Conservation (phyloP, 352 stramenopile genomes). For the Thalassiosira ordinaria region DNA sequence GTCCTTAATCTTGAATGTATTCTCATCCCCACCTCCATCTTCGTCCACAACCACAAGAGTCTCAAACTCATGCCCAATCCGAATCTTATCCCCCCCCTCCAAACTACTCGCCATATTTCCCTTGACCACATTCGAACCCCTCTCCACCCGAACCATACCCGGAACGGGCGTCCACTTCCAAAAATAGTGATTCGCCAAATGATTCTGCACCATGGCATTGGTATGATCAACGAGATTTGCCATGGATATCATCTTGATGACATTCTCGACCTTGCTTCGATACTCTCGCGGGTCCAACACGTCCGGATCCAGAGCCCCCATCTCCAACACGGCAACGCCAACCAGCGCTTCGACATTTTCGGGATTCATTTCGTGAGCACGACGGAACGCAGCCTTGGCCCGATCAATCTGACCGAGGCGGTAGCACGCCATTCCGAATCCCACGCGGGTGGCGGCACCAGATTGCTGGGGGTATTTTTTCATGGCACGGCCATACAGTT, state of each 20-base stretch:
- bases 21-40: conserved; percentile 38
- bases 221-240: conserved; percentile 84
- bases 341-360: conserved; percentile 95
- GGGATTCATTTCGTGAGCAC: conserved; percentile 76
- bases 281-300: conserved; percentile 92
- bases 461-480: conserved; percentile 90
- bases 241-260: conserved; percentile 86
- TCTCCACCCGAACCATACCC: conserved; percentile 86
- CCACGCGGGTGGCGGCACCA: conserved; percentile 92
- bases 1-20: conserved; percentile 72
- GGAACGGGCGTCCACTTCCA: conserved; percentile 94
- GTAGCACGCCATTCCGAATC: conserved; percentile 96
- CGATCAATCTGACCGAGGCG: conserved; percentile 89
- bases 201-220: conserved; percentile 93
- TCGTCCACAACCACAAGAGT: conserved; percentile 61
- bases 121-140: conserved; percentile 88
- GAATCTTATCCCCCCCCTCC: conserved; percentile 91
- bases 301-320: conserved; percentile 85
- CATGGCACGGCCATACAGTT: conserved; percentile 94
- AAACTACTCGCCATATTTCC: conserved; percentile 88
- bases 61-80: conserved; percentile 92
- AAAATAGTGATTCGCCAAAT: conserved; percentile 98
- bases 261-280: conserved; percentile 83
- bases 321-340: conserved; percentile 91
- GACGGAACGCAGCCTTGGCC: conserved; percentile 78